Percentiles rank a stretch among this genome's conserved stretches.
Conservation (phyloP, 2,329 filamentous ascomycete species). For the Tolypocladium paradoxum region DNA sequence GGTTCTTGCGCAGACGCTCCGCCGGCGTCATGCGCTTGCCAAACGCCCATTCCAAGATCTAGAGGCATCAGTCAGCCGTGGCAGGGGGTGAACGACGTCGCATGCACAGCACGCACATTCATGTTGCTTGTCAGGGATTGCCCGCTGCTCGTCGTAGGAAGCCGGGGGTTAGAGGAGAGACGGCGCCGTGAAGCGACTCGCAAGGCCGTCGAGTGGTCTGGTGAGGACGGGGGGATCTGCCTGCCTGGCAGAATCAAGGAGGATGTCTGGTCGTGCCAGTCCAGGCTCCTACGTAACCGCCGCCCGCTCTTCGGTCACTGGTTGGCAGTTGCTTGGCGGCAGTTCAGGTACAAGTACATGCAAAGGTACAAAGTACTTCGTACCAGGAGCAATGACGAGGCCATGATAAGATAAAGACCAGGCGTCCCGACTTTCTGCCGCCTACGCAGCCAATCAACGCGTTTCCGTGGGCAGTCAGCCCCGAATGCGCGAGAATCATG, state of each 20-base stretch:
- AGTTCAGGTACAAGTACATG: not conserved
- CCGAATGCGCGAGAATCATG: not conserved
- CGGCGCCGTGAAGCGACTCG: not conserved
- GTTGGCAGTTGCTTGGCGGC: not conserved
- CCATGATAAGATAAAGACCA: not conserved
- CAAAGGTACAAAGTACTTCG: conserved; percentile 1
- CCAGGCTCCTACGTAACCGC: not conserved
- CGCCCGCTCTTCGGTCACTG: not conserved
- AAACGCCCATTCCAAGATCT: conserved; percentile 98
- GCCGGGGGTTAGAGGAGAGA: not conserved
- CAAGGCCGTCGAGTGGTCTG: not conserved
- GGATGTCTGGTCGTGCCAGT: not conserved
- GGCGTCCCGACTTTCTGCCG: conserved; percentile 14
- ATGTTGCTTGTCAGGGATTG: conserved; percentile 24
- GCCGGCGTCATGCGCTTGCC: conserved; percentile 98
- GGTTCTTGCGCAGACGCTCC: conserved; percentile 84
- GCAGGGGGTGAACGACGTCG: conserved; percentile 2
- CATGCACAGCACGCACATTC: conserved; percentile 38
- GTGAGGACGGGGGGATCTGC: not conserved
- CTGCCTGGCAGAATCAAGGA: not conserved
- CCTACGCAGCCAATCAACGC: conserved; percentile 16
- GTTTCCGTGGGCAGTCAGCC: conserved; percentile 4
- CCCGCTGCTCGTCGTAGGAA: not conserved
- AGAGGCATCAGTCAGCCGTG: conserved; percentile 11
- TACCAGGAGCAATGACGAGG: not conserved